Evolutionary conservation across 1,284 basidiomycete genomes (phyloP), one percentile per base, ranked within the genome.

Genomic region (Fomitopsis palustris): DNA sequence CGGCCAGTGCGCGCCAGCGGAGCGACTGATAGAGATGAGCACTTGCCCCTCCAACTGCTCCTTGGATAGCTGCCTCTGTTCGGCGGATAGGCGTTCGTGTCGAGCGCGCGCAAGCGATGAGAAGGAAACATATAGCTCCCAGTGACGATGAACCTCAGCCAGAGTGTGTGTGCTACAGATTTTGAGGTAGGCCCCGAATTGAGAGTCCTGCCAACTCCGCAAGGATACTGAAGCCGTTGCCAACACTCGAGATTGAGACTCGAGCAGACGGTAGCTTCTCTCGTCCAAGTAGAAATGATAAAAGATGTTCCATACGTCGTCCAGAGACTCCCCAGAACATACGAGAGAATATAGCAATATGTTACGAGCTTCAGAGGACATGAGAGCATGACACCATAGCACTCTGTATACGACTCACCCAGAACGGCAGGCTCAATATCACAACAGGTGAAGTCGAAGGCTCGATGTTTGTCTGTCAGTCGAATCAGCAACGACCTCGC

Each of bases 361-460:
- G 54, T 80, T 80, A 19, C 80, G 76, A 23, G 79, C 79, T 80
- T 49, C 14, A 41, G 42, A 27, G 23, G 25, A 16, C 21, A 25
- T 27, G n/a, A 39, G 21, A 41, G 43, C 21, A 31, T 31, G 19
- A 53, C n/a, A 19, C 39, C 56, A 31, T 9, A 6, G 19, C 12
- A 42, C 9, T 4, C 10, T 10, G 19, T 2, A 19, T n/a, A n/a
- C 23, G 10, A 58, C 67, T 42, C 60, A 84, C 86, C 84, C 17
- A 87, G 67, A 1, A 86, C 71, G 0, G 78, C 85, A 2, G 83
- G 78, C 41, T 88, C 85, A 16, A 75, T 63, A 67, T 87, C 85
- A 58, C 81, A 83, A 58, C 85, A 87, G 1, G 85, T 87, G 58
- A 87, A 75, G 62, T 87, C 85, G 14, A 85, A 63, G 12, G 61